A percentile compares a stretch with the other conserved stretches of the same genome.
phyloP scores from a whole-genome alignment of 2,329 filamentous ascomycete genomes.

The Fusarium sp. region DNA sequence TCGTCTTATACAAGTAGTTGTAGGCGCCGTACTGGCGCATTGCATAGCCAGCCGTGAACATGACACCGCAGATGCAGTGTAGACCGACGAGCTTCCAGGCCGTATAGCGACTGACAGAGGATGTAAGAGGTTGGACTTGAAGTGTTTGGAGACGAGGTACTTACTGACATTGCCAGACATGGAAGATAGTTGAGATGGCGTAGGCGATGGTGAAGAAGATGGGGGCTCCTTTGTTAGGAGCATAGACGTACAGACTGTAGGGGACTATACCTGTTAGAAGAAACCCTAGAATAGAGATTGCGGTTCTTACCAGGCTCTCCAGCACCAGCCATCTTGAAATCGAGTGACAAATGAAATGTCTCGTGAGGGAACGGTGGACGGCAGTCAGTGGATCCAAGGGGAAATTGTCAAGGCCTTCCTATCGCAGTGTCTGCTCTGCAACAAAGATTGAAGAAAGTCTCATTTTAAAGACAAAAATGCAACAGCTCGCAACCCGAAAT shows the following conservation, averaged over 20 bases:
- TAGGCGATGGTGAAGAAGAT: constrained; percentile 64
- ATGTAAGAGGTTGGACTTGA: background rate
- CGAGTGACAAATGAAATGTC: background rate
- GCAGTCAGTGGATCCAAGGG: too few species aligned
- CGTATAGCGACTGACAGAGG: constrained; percentile 58
- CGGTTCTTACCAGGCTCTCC: background rate
- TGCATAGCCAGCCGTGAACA: constrained; percentile 67
- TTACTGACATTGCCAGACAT: constrained; percentile 65
- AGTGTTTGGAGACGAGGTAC: constrained; percentile 12
- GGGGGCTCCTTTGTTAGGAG: constrained; percentile 66
- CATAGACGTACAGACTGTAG: constrained; percentile 54
- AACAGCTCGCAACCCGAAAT: background rate
- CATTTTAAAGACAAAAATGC: background rate
- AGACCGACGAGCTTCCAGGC: constrained; percentile 63
- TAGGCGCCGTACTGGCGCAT: constrained; percentile 63
- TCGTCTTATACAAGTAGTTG: constrained; percentile 55
- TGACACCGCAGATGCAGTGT: constrained; percentile 60
- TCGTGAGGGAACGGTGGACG: background rate
- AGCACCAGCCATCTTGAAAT: background rate
- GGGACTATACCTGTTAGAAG: background rate
- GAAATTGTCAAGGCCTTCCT: background rate
- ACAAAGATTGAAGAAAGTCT: background rate
- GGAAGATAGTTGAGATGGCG: constrained; percentile 57
- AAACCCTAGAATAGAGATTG: background rate
- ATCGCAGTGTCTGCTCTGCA: background rate